Percentiles rank a stretch among this genome's conserved stretches.
Evolutionary conservation across 352 stramenopile species (phyloP).

Genomic region (Phytopythium helicoides): DNA sequence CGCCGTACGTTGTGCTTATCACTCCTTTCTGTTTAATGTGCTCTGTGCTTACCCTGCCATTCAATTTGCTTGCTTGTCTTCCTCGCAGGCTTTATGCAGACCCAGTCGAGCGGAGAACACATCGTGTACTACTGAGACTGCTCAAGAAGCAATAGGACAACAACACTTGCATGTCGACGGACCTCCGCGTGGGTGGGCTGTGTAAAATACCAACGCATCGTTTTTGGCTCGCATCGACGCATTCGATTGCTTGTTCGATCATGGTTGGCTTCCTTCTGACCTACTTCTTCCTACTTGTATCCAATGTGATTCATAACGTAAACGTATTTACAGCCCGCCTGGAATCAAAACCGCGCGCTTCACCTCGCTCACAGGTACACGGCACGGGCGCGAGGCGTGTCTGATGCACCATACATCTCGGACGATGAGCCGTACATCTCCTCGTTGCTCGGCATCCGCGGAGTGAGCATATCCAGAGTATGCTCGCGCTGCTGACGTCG

Average conservation of each 20-base stretch:
- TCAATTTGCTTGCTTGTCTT: not conserved
- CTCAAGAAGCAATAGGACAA: not conserved
- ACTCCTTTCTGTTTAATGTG: too few relatives aligned
- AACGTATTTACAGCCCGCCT: not conserved
- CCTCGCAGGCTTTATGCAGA: not conserved
- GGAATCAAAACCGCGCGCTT: not conserved
- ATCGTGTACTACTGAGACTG: constrained; percentile 5
- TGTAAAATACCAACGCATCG: too few relatives aligned
- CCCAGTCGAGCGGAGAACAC: constrained; percentile 1
- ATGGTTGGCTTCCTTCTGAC: constrained; percentile 7
- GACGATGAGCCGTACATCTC: constrained; percentile 22
- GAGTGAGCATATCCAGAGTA: constrained; percentile 17
- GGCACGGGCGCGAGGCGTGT: constrained; percentile 18
- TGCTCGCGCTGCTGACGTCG: constrained; percentile 12
- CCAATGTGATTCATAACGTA: not conserved
- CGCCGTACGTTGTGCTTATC: constrained; percentile 38
- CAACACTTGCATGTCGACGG: too few relatives aligned
- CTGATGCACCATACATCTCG: constrained; percentile 22
- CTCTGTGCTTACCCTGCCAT: not conserved
- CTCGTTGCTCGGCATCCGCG: constrained; percentile 11
- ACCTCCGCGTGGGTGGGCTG: too few relatives aligned
- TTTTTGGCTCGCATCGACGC: too few relatives aligned
- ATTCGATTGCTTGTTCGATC: too few relatives aligned
- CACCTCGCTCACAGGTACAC: too few relatives aligned
- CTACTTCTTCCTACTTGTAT: constrained; percentile 10